A percentile compares a stretch with the other conserved stretches of the same genome.
These are phyloP conservation scores for Spiraea crenata DNA, from an alignment of 331 rosid species.

Conservation along the genomic window DNA sequence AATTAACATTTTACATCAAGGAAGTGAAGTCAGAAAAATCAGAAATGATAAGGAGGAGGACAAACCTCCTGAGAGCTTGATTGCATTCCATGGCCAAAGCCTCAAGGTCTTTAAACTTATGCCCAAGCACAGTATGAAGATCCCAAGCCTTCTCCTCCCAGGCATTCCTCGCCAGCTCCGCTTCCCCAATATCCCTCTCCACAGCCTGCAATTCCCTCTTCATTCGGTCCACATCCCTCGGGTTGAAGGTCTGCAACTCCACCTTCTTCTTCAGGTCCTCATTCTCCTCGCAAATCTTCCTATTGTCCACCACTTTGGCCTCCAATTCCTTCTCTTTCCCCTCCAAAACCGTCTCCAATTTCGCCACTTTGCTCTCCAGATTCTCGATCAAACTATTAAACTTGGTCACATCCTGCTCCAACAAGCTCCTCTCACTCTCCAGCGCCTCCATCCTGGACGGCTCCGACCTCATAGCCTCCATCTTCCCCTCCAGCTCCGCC, in stretches of 20 bases:
- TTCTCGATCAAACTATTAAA: constrained; percentile 55
- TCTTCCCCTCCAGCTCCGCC: constrained; percentile 31
- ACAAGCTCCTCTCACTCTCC: constrained; percentile 52
- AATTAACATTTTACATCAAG: background rate
- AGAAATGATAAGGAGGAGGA: background rate
- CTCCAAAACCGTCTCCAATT: constrained; percentile 42
- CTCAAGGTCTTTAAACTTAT: constrained; percentile 67
- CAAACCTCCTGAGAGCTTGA: constrained; percentile 65
- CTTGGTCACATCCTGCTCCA: constrained; percentile 81
- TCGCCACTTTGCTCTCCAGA: constrained; percentile 35
- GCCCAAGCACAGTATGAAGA: constrained; percentile 40
- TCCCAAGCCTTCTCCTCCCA: constrained; percentile 94
- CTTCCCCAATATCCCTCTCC: constrained; percentile 73
- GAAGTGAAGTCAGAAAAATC: background rate
- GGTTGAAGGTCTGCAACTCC: constrained; percentile 61
- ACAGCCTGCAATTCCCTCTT: constrained; percentile 80
- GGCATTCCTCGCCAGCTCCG: constrained; percentile 54
- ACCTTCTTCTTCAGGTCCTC: constrained; percentile 62
- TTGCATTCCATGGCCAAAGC: constrained; percentile 75
- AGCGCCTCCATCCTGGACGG: constrained; percentile 57
- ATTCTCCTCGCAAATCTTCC: constrained; percentile 55
- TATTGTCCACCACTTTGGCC: constrained; percentile 50
- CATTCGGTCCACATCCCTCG: constrained; percentile 91
- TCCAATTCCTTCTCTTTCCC: constrained; percentile 66
- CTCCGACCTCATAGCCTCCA: constrained; percentile 38